Conservation (phyloP, 176 grass and related monocot genomes). For the Phoenix dactylifera region DNA sequence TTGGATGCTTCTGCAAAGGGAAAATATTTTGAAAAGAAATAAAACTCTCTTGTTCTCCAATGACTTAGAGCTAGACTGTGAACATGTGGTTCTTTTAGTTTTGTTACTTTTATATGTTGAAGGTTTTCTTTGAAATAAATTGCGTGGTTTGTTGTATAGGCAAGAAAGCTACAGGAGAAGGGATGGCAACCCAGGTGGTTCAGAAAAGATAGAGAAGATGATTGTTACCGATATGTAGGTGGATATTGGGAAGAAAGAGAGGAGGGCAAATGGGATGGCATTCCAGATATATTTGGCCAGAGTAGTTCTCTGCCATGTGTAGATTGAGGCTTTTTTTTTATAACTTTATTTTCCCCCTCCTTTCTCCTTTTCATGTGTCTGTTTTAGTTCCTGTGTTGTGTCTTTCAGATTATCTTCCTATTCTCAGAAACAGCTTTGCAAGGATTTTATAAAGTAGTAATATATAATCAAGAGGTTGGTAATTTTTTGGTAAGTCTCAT, state of each 20-base stretch:
- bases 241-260: conserved; percentile 97
- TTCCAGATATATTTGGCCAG: conserved; percentile 68
- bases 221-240: conserved; percentile 63
- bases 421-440: conserved; percentile 19
- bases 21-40: too few species aligned
- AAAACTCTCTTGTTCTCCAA: too few species aligned
- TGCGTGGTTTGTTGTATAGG: conserved; percentile 31
- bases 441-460: conserved; percentile 12
- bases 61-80: too few species aligned
- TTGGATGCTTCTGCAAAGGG: too few species aligned
- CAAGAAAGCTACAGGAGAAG: conserved; percentile 69
- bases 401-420: conserved; percentile 13
- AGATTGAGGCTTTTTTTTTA: conserved; percentile 13
- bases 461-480: neutral
- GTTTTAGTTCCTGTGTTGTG: conserved; percentile 12
- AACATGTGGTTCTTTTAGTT: neutral
- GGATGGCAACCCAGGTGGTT: conserved; percentile 97
- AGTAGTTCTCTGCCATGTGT: conserved; percentile 21
- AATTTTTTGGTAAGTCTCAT: neutral
- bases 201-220: conserved; percentile 55
- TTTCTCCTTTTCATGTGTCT: conserved; percentile 9
- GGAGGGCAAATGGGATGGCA: conserved; percentile 54
- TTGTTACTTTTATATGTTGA: neutral
- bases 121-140: too few species aligned
- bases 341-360: too few species aligned